Evolutionary conservation across 2,329 filamentous ascomycete species (phyloP), one percentile per base, ranked within the genome.

Genomic region (Neofusicoccum sp.): DNA sequence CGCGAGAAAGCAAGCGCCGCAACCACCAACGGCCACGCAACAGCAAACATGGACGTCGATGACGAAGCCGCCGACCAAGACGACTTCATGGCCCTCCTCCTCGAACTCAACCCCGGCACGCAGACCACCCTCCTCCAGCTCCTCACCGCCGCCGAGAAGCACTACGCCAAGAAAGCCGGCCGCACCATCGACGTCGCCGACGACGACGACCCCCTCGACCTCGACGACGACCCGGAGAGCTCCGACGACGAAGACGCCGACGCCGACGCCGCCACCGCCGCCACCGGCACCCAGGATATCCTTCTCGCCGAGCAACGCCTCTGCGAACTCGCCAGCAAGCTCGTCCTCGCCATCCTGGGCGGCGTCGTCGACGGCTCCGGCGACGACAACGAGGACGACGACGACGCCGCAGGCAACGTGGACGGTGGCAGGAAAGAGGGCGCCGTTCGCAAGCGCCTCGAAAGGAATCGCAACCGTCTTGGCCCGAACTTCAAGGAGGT

Each of bases 401-500:
- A 61, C n/a, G 60, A 51, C 24, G 61, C 53, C 20, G 63, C 63
- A 7, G 69, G 67, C 16, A 66, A 69, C n/a, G n/a, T n/a, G n/a
- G n/a, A n/a, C n/a, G n/a, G n/a, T n/a, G n/a, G n/a, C 16, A 71
- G 67, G 63, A 71, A 67, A 58, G 71, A n/a, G 6, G 76, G 82
- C 9, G 78, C 84, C 31, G 81, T 96, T 36, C 84, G 85, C 64
- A 84, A 86, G 67, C 84, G 92, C 20, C 79, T 99, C 24, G 82
- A 89, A 68, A 83, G 90, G 65, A 97, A 99, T 75, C 89, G 89
- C 70, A 80, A 79, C n/a, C 87, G 86, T 70, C 82, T 99, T 3
- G 95, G 95, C 2, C 80, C 84, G 47, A 97, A 95, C 71, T 96
- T 90, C 80, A 90, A 89, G 69, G 91, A 95, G 68, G 86, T 97